Evolutionary conservation across 1,284 basidiomycete species (phyloP), one percentile per base, ranked within the genome.

Genomic region (Gomphus sp.): DNA sequence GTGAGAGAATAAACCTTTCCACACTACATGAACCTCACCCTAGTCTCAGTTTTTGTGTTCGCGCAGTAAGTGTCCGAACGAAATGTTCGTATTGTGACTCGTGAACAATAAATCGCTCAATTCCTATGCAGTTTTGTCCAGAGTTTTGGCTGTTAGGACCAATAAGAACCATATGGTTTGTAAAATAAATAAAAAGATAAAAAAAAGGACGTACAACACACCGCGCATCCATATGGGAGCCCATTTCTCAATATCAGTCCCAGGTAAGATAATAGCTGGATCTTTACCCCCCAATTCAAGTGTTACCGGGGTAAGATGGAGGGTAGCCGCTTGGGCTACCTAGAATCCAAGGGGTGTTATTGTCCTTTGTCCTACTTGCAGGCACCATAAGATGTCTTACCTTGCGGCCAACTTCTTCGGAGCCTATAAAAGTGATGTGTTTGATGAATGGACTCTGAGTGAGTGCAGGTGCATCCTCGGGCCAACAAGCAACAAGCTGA

Each of bases 111-210:
- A 98, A 83, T 0, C 94, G 83, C 71, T 99, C 96, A 61, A 96
- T 91, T 33, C 95, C 94, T 64, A 97, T 96, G 70, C 96, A 99
- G 70, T 98, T 98, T 73, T 98, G 96, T 16, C 96, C 96, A 47
- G 82, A 81, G 62, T 92, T 93, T 77, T 94, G 92, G 76, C 90
- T 92, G n/a, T n/a, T n/a, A 47, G 9, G 25, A 25, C 12, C 43
- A 37, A 34, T 60, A 56, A 47, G 59, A 50, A 50, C 41, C 54
- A 34, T 16, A 22, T n/a, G n/a, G n/a, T n/a, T n/a, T n/a, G n/a
- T n/a, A n/a, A n/a, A n/a, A n/a, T n/a, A n/a, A n/a, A n/a, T 36
- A 62, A 43, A 31, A 5, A 12, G 39, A 12, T n/a, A n/a, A n/a
- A n/a, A n/a, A 63, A 33, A 63, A 34, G 12, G n/a, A 78, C 90